Evolutionary conservation across 2,329 filamentous ascomycete species (phyloP).

Genomic region (Macrophomina phaseolina): DNA sequence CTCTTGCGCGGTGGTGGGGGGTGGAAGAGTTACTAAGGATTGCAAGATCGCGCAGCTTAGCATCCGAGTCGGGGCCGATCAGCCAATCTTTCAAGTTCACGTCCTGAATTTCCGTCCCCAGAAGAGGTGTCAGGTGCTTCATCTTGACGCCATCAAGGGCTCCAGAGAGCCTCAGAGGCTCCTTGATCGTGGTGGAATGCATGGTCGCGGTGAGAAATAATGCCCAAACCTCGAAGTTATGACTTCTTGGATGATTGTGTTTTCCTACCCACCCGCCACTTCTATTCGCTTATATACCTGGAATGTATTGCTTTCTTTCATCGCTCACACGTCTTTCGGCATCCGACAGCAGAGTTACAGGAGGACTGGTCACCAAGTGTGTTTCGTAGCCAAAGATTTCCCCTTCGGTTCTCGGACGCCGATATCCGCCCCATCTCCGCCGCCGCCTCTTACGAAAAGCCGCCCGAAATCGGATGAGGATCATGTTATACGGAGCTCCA

Average conservation of each 20-base stretch:
- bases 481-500: neutral
- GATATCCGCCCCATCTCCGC: neutral
- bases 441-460: neutral
- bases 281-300: too few relatives aligned
- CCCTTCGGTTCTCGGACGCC: slow-evolving; percentile 5
- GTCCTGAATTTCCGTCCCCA: slow-evolving; percentile 65
- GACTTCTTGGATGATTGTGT: too few relatives aligned
- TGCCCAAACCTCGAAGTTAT: too few relatives aligned
- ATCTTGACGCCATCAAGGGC: too few relatives aligned
- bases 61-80: slow-evolving; percentile 65
- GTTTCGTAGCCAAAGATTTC: neutral
- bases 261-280: too few relatives aligned
- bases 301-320: too few relatives aligned
- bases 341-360: neutral
- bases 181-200: slow-evolving; percentile 17
- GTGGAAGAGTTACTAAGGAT: slow-evolving; percentile 36
- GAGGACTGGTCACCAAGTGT: neutral
- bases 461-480: neutral
- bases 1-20: neutral
- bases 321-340: neutral
- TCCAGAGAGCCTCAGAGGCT: slow-evolving; percentile 44
- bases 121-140: slow-evolving; percentile 66
- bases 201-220: neutral
- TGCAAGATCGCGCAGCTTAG: slow-evolving; percentile 68
- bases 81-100: slow-evolving; percentile 68